Evolutionary conservation across 75 land plant genomes (phyloP), one percentile per base, ranked within the genome.

Genomic region (Pinus albicaulis): DNA sequence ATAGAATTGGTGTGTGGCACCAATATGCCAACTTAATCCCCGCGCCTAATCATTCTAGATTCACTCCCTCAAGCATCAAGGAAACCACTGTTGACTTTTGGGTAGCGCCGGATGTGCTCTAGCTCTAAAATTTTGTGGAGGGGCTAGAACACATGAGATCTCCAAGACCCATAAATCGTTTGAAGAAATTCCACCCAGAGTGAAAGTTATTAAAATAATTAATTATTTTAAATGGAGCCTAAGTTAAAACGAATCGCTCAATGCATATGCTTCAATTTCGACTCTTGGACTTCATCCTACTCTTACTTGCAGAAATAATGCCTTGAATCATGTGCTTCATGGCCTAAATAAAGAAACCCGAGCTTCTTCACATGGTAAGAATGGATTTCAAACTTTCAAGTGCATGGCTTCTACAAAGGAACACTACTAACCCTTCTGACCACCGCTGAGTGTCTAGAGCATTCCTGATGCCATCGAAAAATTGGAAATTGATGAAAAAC

Each of bases 371-470:
- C 68, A 64, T 16, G 41, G 38, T 36, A 68, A 11, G 14, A 24
- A 22, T 23, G 26, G 26, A 61, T 61, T 61, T 68, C 71, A 52
- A 6, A 5, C 48, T 44, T 44, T 44, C 48, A 44, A 44, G 44
- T 24, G 31, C 55, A 53, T 60, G 13, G 78, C 79, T 22, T 62
- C 88, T 3, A 70, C 73, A 4, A 64, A 56, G 17, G 72, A 88
- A 52, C 68, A 88, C 59, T 96, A 96, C 90, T 98, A 96, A 72
- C 98, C 99, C n/a, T 96, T 92, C 86, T 76, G 95, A 20, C 99
- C 91, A 11, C 96, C 98, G 2, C 76, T 90, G 12, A 34, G 92
- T 26, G 81, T 80, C 36, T 57, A 52, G 4, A 68, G 20, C 3
- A 76, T 84, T 25, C 86, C 84, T 5, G 44, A 82, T 55, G 26